Conservation (phyloP, 495 filamentous ascomycete species). For the Podospora anserina region DNA sequence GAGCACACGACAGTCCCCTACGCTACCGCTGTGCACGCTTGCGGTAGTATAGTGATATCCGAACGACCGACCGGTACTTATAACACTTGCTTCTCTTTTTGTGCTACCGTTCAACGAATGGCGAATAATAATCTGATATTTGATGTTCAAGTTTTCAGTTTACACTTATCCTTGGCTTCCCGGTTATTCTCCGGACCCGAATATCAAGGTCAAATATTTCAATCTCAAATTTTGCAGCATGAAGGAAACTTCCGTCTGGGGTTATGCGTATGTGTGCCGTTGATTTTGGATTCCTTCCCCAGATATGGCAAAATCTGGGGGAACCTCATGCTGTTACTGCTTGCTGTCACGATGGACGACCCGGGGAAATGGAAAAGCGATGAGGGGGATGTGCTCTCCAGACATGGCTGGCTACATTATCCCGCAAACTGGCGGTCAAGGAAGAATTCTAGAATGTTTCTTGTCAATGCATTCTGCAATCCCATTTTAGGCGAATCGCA, state of each 20-base stretch:
- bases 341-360: background rate
- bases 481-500: background rate
- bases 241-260: background rate
- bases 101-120: background rate
- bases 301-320: background rate
- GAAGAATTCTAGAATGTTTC: conserved; percentile 18
- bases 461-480: background rate
- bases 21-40: too few species aligned
- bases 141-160: background rate
- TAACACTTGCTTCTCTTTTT: background rate
- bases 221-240: background rate
- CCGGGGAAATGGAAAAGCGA: background rate
- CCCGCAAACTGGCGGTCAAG: conserved; percentile 30
- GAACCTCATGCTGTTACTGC: background rate
- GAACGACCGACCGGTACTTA: background rate
- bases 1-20: background rate
- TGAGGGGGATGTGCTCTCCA: background rate
- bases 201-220: background rate
- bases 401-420: conserved; percentile 18
- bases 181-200: conserved; percentile 19
- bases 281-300: background rate
- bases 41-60: background rate
- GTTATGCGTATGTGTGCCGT: too few species aligned
- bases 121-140: background rate
- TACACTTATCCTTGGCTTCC: conserved; percentile 1